Conservation (phyloP, 768 basidiomycete genomes). For the Hygrocybe coccinea region DNA sequence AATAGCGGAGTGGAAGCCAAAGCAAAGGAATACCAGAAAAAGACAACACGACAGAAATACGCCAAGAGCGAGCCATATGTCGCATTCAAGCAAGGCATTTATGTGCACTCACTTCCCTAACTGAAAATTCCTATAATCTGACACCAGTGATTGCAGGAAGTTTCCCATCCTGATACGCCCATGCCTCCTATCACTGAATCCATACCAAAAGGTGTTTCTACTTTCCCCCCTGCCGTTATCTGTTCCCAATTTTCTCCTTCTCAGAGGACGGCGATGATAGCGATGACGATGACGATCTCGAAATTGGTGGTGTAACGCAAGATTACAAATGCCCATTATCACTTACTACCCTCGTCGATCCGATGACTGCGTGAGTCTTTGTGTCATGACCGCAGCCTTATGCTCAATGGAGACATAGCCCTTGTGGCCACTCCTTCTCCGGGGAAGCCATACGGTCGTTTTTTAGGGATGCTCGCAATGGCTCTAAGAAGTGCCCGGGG, state of each 20-base stretch:
- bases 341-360: conserved; percentile 59
- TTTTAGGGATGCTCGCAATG: conserved; percentile 37
- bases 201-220: conserved; percentile 56
- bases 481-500: conserved; percentile 56
- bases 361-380: conserved; percentile 71
- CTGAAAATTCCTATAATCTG: not conserved
- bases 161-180: conserved; percentile 53
- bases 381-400: not conserved
- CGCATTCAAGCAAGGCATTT: conserved; percentile 60
- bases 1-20: conserved; percentile 38
- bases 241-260: conserved; percentile 1
- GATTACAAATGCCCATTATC: conserved; percentile 83
- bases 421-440: conserved; percentile 82
- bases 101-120: conserved; percentile 41
- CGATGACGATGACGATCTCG: conserved; percentile 83
- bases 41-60: conserved; percentile 79
- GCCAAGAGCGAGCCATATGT: conserved; percentile 55
- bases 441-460: conserved; percentile 61
- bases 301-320: conserved; percentile 80
- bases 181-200: conserved; percentile 78
- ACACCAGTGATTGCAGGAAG: conserved; percentile 44
- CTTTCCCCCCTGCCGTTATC: not conserved
- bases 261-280: conserved; percentile 80
- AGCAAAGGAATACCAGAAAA: conserved; percentile 45
- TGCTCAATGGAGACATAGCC: conserved; percentile 6